Conservation (phyloP, 78 protist species). For the Dictyostelium intermedium region DNA sequence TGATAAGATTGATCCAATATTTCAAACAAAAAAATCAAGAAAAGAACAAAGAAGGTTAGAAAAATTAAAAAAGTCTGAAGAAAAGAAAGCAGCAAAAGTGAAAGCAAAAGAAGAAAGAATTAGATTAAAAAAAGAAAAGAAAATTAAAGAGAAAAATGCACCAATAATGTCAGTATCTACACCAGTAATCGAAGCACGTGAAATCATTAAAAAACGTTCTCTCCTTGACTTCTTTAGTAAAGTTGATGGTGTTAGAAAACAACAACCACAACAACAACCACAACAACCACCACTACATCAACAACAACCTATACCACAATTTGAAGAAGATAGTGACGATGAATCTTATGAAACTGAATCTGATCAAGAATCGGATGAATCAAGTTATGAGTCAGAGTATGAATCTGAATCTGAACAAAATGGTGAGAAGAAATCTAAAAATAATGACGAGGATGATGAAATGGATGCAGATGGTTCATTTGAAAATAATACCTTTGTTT, state of each 20-base stretch:
- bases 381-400: not conserved
- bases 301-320: not conserved
- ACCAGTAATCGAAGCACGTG: conserved; percentile 13
- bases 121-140: not conserved
- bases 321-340: not conserved
- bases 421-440: not conserved
- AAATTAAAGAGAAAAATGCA: not conserved
- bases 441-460: not conserved
- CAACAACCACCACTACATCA: not conserved
- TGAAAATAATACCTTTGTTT: not conserved
- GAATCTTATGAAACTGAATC: not conserved
- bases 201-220: conserved; percentile 21
- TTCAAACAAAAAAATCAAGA: not conserved
- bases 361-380: not conserved
- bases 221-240: conserved; percentile 24
- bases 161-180: not conserved
- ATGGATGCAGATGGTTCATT: not conserved
- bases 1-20: not conserved
- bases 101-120: not conserved
- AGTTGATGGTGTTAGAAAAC: conserved; percentile 16
- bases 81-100: not conserved
- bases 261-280: not conserved
- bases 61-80: not conserved
- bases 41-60: not conserved
- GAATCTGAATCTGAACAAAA: not conserved